A percentile compares a stretch with the other conserved stretches of the same genome.
These are phyloP conservation scores for Copromyces sp. DNA, from an alignment of 495 filamentous ascomycete species.

Conservation along the genomic window DNA sequence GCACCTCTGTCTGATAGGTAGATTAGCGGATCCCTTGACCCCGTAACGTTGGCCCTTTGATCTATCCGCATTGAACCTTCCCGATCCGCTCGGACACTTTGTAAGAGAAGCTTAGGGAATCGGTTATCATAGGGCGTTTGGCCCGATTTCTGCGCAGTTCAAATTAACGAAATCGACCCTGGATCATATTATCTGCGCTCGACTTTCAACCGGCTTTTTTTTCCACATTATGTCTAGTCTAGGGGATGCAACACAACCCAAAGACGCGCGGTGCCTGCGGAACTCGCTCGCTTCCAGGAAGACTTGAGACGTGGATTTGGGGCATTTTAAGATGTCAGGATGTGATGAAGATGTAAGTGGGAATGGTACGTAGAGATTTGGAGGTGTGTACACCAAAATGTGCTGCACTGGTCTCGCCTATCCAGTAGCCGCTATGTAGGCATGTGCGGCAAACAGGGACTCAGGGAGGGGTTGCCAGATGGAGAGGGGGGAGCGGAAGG, in stretches of 20 bases:
- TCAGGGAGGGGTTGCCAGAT: neutral
- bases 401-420: neutral
- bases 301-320: constrained; percentile 14
- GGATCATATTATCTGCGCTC: constrained; percentile 38
- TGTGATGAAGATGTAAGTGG: neutral
- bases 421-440: neutral
- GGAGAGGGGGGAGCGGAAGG: neutral
- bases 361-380: neutral
- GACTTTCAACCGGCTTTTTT: constrained; percentile 34
- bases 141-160: neutral
- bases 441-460: neutral
- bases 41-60: neutral
- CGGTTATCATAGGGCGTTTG: neutral
- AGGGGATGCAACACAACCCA: neutral
- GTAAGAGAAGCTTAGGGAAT: neutral
- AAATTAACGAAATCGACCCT: constrained; percentile 23
- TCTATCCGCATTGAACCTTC: neutral
- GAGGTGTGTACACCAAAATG: neutral
- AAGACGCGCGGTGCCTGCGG: neutral
- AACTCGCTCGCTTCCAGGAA: constrained; percentile 11
- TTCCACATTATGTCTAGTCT: constrained; percentile 23
- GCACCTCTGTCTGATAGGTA: neutral
- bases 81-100: neutral
- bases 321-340: neutral
- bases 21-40: neutral